A percentile compares a stretch with the other conserved stretches of the same genome.
Evolutionary conservation across 257 asterid genomes (phyloP).

Genomic region (Gentiana straminea): DNA sequence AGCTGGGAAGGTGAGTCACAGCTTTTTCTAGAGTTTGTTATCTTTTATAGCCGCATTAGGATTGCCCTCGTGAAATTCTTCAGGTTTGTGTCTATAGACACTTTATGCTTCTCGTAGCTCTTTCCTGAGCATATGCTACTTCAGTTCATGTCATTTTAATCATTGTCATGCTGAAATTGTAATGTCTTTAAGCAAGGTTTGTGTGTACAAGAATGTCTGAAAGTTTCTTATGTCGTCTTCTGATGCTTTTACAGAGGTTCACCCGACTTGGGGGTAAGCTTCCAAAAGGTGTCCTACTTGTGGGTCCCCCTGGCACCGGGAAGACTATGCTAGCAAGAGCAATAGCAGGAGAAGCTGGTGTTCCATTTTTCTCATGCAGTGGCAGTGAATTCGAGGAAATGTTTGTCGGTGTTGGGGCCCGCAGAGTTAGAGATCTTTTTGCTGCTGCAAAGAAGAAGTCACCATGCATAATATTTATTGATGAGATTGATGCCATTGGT

Average conservation of each 20-base stretch:
- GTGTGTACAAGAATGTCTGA: no score
- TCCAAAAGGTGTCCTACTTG: constrained; percentile 90
- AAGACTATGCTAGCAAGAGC: constrained; percentile 99
- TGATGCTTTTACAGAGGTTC: constrained; percentile 52
- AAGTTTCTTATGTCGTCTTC: constrained; percentile 16
- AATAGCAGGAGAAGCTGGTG: constrained; percentile 98
- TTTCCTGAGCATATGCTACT: neutral
- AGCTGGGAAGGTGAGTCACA: neutral
- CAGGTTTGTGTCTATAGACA: no score
- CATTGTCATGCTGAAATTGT: neutral
- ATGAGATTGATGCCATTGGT: constrained; percentile 93
- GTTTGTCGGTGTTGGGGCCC: constrained; percentile 99
- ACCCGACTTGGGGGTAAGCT: constrained; percentile 98
- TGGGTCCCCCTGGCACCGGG: constrained; percentile 97
- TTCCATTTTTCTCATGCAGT: constrained; percentile 91
- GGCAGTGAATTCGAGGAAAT: constrained; percentile 98
- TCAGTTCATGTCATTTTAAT: neutral
- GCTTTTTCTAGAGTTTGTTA: no score
- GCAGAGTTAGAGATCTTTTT: constrained; percentile 89
- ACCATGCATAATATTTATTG: constrained; percentile 84
- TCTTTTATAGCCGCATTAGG: no score
- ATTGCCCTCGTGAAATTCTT: no score
- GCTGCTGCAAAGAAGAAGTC: constrained; percentile 92
- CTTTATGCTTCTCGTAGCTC: no score
- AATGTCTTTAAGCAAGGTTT: neutral